phyloP scores from a whole-genome alignment of 2,329 filamentous ascomycete species.

The Elsinoe australis region DNA sequence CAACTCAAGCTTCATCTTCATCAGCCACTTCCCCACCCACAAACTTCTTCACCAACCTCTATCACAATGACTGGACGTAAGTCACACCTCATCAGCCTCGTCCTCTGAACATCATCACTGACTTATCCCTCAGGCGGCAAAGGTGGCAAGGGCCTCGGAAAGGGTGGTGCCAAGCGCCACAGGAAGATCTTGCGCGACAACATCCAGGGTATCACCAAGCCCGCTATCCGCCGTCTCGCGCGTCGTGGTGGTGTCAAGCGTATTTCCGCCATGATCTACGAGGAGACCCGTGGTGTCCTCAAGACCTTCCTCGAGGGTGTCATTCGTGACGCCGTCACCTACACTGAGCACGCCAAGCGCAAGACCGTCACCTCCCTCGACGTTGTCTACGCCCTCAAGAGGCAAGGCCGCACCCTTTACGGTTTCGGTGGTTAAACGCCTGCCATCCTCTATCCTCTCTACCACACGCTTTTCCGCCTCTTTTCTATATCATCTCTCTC shows the following conservation, averaged over 20 bases:
- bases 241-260: conserved; percentile 99
- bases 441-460: conserved; percentile 19
- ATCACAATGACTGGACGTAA: conserved; percentile 47
- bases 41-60: conserved; percentile 25
- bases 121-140: conserved; percentile 68
- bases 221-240: conserved; percentile 94
- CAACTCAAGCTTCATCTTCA: conserved; percentile 23
- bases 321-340: conserved; percentile 71
- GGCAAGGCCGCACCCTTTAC: conserved; percentile 59
- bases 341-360: conserved; percentile 77
- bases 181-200: conserved; percentile 99
- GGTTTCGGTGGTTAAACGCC: conserved; percentile 57
- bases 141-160: conserved; percentile 95
- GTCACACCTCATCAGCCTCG: conserved; percentile 26
- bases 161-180: conserved; percentile 97
- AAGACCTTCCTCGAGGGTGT: conserved; percentile 79
- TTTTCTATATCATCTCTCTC: conserved; percentile 24
- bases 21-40: conserved; percentile 23
- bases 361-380: conserved; percentile 60
- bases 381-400: conserved; percentile 57
- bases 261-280: conserved; percentile 95
- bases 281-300: conserved; percentile 72
- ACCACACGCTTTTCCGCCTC: conserved; percentile 18
- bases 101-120: conserved; percentile 31
- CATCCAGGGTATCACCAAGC: conserved; percentile 99